Evolutionary conservation across 352 stramenopile genomes (phyloP).

Genomic region (Thraustochytrium sp.): DNA sequence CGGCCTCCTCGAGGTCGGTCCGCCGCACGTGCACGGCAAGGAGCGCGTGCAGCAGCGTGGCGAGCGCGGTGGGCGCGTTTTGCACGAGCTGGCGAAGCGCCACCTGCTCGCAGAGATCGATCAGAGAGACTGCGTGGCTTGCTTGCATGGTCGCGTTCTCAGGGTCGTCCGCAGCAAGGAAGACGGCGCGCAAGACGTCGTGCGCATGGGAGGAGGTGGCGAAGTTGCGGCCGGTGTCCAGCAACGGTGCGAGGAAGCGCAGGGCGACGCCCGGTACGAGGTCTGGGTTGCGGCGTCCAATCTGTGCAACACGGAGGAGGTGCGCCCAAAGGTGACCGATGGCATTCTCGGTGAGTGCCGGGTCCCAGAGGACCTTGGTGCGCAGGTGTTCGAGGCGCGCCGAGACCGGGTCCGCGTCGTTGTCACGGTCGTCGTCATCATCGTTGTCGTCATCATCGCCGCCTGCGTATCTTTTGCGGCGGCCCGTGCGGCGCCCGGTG

Average conservation of each 20-base stretch:
- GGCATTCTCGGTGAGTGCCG: background rate
- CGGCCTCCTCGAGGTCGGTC: background rate
- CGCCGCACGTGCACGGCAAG: too few species aligned
- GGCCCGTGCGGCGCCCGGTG: too few species aligned
- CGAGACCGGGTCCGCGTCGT: background rate
- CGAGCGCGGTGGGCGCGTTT: too few species aligned
- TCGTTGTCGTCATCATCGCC: background rate
- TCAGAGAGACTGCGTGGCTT: background rate
- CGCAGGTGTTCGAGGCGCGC: background rate
- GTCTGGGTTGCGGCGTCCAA: background rate
- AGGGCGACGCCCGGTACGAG: background rate
- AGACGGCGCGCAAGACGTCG: background rate
- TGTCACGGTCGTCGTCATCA: background rate
- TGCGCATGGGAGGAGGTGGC: background rate
- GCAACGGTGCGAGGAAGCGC: background rate
- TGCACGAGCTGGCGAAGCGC: too few species aligned
- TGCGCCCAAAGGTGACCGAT: slow-evolving; percentile 15
- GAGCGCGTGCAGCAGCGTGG: background rate
- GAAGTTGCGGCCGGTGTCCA: background rate
- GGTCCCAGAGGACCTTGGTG: background rate
- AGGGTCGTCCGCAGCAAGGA: background rate
- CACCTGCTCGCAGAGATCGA: background rate
- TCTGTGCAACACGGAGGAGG: background rate
- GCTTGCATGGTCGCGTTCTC: background rate
- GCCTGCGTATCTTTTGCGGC: too few species aligned